Conservation (phyloP, 1,284 basidiomycete species). For the Vanrija sp. region DNA sequence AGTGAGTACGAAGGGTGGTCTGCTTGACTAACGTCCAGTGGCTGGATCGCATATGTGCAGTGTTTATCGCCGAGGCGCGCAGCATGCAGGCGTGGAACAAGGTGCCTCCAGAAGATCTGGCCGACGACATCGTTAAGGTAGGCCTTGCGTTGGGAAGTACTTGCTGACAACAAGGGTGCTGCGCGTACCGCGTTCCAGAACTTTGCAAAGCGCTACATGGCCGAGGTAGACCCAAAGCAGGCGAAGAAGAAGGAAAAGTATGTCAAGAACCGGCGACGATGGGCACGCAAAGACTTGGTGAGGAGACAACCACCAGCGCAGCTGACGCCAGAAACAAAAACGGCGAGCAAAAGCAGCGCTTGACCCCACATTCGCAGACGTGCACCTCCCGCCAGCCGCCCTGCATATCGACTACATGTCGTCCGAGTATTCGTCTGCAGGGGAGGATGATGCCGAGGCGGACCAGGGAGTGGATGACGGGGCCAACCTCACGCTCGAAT, state of each 20-base stretch:
- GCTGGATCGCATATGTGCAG: constrained; percentile 15
- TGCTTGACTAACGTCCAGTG: constrained; percentile 8
- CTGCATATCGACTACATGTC: constrained; percentile 49
- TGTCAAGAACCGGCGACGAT: constrained; percentile 43
- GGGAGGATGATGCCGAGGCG: constrained; percentile 29
- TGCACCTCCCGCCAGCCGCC: constrained; percentile 26
- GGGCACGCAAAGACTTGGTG: constrained; percentile 48
- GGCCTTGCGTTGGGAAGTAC: neutral
- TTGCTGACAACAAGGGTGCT: constrained; percentile 17
- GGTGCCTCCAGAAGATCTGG: constrained; percentile 22
- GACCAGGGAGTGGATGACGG: constrained; percentile 2
- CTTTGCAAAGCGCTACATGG: constrained; percentile 38
- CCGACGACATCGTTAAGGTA: constrained; percentile 19
- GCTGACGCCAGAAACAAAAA: constrained; percentile 43
- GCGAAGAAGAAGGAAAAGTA: constrained; percentile 36
- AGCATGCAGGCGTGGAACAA: constrained; percentile 9
- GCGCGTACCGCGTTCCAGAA: constrained; percentile 43
- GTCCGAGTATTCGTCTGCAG: constrained; percentile 47
- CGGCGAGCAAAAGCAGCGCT: constrained; percentile 34
- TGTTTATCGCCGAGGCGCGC: constrained; percentile 19
- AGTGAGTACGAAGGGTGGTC: constrained; percentile 6
- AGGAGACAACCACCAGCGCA: constrained; percentile 8
- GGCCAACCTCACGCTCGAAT: neutral
- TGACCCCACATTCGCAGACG: constrained; percentile 22
- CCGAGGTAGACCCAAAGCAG: constrained; percentile 34